A percentile compares a stretch with the other conserved stretches of the same genome.
These are phyloP conservation scores for Diaporthe citri DNA, from an alignment of 2,329 filamentous ascomycete genomes.

Conservation along the genomic window DNA sequence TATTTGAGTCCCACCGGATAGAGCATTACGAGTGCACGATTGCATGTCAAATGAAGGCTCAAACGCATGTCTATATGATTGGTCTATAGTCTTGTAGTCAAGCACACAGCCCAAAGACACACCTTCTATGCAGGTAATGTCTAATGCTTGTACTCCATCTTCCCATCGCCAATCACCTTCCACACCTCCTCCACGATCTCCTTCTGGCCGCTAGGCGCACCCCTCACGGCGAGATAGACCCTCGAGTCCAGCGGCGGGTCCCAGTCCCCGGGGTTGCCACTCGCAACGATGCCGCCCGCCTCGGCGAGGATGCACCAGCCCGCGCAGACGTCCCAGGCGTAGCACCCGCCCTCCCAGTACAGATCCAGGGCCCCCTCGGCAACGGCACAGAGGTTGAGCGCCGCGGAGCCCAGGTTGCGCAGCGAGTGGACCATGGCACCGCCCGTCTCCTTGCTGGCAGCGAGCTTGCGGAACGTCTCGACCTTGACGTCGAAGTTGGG, in stretches of 20 bases:
- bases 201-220: conserved; percentile 69
- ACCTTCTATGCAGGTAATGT: not conserved
- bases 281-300: conserved; percentile 79
- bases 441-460: conserved; percentile 69
- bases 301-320: conserved; percentile 83
- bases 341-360: conserved; percentile 88
- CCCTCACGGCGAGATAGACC: conserved; percentile 73
- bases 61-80: not conserved
- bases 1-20: too few relatives aligned
- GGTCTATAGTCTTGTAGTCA: not conserved
- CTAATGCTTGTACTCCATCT: conserved; percentile 58
- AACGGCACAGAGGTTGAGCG: conserved; percentile 80
- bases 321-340: conserved; percentile 88
- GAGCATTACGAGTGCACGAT: not conserved
- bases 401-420: conserved; percentile 78
- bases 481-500: conserved; percentile 79
- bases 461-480: conserved; percentile 73
- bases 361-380: conserved; percentile 78
- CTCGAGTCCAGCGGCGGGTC: conserved; percentile 69
- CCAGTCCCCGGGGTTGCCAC: conserved; percentile 82
- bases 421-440: conserved; percentile 84
- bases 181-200: conserved; percentile 75
- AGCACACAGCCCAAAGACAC: not conserved
- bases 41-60: not conserved
- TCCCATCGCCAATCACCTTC: conserved; percentile 67